phyloP scores from a whole-genome alignment of 176 grass and related monocot genomes.

The Microstegium vimineum region DNA sequence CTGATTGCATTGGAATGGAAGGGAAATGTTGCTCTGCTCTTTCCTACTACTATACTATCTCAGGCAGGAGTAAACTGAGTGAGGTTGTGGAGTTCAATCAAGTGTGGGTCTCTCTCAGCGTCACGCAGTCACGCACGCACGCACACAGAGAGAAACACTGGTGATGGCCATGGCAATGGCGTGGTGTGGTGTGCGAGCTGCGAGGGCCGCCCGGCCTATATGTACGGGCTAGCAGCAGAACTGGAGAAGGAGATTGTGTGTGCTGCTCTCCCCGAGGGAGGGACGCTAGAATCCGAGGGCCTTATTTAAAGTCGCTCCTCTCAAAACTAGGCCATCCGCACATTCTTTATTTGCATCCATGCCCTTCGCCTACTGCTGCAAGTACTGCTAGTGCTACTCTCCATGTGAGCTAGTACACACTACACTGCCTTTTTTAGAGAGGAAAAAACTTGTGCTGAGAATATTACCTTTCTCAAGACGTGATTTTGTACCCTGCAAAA shows the following conservation, averaged over 20 bases:
- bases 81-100: background rate
- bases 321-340: background rate
- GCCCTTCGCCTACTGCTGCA: too few relatives aligned
- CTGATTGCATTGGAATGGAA: too few relatives aligned
- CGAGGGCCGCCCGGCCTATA: background rate
- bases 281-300: constrained; percentile 23
- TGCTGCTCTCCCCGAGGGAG: constrained; percentile 18
- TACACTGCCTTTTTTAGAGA: background rate
- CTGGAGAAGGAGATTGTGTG: background rate
- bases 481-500: background rate
- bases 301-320: constrained; percentile 20
- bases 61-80: too few relatives aligned
- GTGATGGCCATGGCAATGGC: background rate
- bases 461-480: background rate
- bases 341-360: constrained; percentile 26
- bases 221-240: background rate
- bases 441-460: background rate
- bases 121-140: too few relatives aligned
- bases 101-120: background rate
- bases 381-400: too few relatives aligned
- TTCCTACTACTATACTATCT: too few relatives aligned
- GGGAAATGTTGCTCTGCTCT: background rate
- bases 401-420: background rate
- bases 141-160: background rate
- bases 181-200: too few relatives aligned